These are phyloP conservation scores for Herpotrichia juniperi DNA, from an alignment of 2,329 filamentous ascomycete genomes.

Conservation along the genomic window DNA sequence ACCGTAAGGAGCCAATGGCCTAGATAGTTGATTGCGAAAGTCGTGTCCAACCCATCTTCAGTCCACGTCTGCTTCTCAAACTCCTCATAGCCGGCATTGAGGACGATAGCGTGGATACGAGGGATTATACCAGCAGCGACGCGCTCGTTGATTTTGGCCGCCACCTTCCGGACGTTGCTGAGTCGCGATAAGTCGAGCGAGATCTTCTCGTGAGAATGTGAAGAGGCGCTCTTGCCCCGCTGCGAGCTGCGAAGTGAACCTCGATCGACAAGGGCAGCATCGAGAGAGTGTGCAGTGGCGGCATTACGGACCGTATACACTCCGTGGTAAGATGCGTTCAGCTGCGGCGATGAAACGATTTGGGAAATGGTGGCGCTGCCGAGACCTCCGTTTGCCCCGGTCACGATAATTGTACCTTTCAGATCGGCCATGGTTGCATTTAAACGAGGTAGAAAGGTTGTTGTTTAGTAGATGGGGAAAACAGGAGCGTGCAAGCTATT, in stretches of 20 bases:
- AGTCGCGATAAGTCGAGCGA: slow-evolving; percentile 8
- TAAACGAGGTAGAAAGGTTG: not conserved
- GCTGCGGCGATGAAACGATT: slow-evolving; percentile 13
- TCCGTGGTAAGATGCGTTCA: slow-evolving; percentile 12
- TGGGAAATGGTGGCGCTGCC: slow-evolving; percentile 19
- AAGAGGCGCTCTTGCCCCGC: not conserved
- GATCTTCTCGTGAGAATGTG: slow-evolving; percentile 8
- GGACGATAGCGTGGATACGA: slow-evolving; percentile 21
- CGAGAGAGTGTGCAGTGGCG: slow-evolving; percentile 1
- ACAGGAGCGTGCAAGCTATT: not conserved
- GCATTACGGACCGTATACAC: slow-evolving; percentile 24
- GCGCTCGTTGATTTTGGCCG: slow-evolving; percentile 19
- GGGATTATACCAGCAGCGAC: slow-evolving; percentile 19
- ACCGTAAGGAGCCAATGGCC: slow-evolving; percentile 41
- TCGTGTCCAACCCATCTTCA: slow-evolving; percentile 41
- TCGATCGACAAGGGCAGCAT: slow-evolving; percentile 1
- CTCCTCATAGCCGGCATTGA: slow-evolving; percentile 25
- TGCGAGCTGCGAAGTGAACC: not conserved
- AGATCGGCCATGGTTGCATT: slow-evolving; percentile 5
- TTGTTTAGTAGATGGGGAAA: slow-evolving; percentile 1
- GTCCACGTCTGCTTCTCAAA: slow-evolving; percentile 31
- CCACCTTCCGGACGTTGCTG: slow-evolving; percentile 8
- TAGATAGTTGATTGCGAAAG: slow-evolving; percentile 42
- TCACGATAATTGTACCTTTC: slow-evolving; percentile 27
- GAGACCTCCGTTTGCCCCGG: slow-evolving; percentile 29